Evolutionary conservation across 1,284 basidiomycete genomes (phyloP).

Genomic region (Mycosarcoma maydis): DNA sequence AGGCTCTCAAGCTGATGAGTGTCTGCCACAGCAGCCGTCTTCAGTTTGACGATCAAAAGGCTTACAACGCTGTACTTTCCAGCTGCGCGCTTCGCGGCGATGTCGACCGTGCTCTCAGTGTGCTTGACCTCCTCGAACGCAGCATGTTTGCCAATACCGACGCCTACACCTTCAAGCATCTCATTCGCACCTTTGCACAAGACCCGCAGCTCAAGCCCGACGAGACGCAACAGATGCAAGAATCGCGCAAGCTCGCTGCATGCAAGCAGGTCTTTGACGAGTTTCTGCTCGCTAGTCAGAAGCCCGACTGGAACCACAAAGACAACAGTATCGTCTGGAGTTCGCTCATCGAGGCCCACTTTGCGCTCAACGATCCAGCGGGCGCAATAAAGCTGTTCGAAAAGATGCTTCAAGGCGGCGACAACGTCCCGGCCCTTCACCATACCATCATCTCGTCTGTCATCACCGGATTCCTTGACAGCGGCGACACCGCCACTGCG

Average conservation of each 20-base stretch:
- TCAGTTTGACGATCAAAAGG: conserved; percentile 67
- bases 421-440: conserved; percentile 71
- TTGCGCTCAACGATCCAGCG: conserved; percentile 74
- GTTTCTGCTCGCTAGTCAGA: conserved; percentile 70
- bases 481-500: conserved; percentile 42
- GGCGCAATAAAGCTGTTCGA: conserved; percentile 78
- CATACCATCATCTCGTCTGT: conserved; percentile 73
- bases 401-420: conserved; percentile 72
- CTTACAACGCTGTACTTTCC: conserved; percentile 75
- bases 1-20: conserved; percentile 73
- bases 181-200: conserved; percentile 70
- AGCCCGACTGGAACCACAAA: conserved; percentile 38
- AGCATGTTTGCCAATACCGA: conserved; percentile 69
- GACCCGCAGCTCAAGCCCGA: conserved; percentile 53
- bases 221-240: conserved; percentile 69
- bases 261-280: conserved; percentile 77
- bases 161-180: conserved; percentile 71
- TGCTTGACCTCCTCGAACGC: conserved; percentile 77
- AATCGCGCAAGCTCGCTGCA: conserved; percentile 72
- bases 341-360: conserved; percentile 79
- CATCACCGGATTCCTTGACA: conserved; percentile 68
- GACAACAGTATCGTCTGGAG: conserved; percentile 74
- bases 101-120: conserved; percentile 74
- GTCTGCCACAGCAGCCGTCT: conserved; percentile 65
- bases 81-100: conserved; percentile 75